These are phyloP conservation scores for Cryptococcus sp. DNA, from an alignment of 1,284 basidiomycete species.

Conservation along the genomic window DNA sequence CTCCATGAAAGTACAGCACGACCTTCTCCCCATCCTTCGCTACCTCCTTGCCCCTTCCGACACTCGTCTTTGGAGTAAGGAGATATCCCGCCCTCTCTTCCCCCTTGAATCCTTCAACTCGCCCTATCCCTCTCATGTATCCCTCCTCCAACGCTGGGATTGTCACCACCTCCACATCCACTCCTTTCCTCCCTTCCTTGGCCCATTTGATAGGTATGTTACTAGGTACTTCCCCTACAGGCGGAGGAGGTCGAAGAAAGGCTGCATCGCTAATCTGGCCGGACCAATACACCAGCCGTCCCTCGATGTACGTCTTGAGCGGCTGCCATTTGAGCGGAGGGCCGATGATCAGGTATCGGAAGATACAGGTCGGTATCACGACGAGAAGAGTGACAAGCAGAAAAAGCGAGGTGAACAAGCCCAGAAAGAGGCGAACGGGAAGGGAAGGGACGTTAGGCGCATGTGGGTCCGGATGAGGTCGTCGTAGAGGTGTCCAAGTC, in stretches of 20 bases:
- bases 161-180: slow-evolving; percentile 7
- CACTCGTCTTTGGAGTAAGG: slow-evolving; percentile 11
- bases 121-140: slow-evolving; percentile 7
- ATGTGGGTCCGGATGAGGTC: not conserved
- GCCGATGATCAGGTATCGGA: slow-evolving; percentile 1
- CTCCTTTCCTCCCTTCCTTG: slow-evolving; percentile 4
- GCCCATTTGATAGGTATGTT: slow-evolving; percentile 5
- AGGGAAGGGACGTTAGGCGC: slow-evolving; percentile 1
- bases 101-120: slow-evolving; percentile 3
- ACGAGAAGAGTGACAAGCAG: slow-evolving; percentile 1
- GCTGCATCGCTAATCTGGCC: not conserved
- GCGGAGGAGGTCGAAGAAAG: slow-evolving; percentile 1
- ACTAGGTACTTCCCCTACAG: not conserved
- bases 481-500: slow-evolving; percentile 1
- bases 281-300: slow-evolving; percentile 5
- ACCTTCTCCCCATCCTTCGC: slow-evolving; percentile 20
- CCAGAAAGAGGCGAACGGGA: not conserved
- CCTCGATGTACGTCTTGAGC: not conserved
- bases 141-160: slow-evolving; percentile 4
- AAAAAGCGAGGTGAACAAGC: not conserved
- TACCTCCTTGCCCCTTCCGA: not conserved
- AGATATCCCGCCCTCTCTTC: slow-evolving; percentile 15
- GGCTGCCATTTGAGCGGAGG: slow-evolving; percentile 8
- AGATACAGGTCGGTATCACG: not conserved
- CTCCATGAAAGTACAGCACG: slow-evolving; percentile 29